phyloP scores from a whole-genome alignment of 2,329 filamentous ascomycete species.

The Xylaria sp. region DNA sequence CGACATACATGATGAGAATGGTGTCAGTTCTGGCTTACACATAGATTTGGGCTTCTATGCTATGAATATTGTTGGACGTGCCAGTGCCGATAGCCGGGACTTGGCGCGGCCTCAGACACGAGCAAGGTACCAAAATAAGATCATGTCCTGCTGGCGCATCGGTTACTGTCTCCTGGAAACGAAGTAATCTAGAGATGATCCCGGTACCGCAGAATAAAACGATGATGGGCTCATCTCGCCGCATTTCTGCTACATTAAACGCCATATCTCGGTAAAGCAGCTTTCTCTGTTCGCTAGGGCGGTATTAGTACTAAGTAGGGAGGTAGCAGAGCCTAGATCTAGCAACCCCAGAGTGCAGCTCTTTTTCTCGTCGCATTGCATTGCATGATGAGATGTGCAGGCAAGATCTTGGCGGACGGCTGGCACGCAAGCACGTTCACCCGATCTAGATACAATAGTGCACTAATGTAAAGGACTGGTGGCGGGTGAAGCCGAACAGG shows the following conservation, averaged over 20 bases:
- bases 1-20: conserved; percentile 28
- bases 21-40: conserved; percentile 13
- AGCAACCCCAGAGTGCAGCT: conserved; percentile 1
- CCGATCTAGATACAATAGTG: conserved; percentile 21
- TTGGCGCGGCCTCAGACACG: not conserved
- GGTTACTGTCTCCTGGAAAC: conserved; percentile 31
- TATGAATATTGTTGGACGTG: not conserved
- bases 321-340: conserved; percentile 18
- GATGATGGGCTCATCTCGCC: conserved; percentile 26
- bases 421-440: conserved; percentile 26
- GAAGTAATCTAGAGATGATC: conserved; percentile 26
- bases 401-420: conserved; percentile 24
- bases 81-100: conserved; percentile 23
- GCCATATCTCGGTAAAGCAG: conserved; percentile 19
- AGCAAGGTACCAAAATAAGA: conserved; percentile 30
- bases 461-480: conserved; percentile 18
- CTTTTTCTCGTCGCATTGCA: conserved; percentile 31
- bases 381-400: conserved; percentile 29
- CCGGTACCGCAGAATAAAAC: conserved; percentile 22
- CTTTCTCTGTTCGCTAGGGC: conserved; percentile 19
- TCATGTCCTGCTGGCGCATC: conserved; percentile 24
- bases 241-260: conserved; percentile 14
- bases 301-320: not conserved
- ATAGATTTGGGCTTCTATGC: not conserved
- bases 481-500: conserved; percentile 23